These are phyloP conservation scores for Lactarius pseudohatsudake DNA, from an alignment of 768 basidiomycete genomes.

Conservation along the genomic window DNA sequence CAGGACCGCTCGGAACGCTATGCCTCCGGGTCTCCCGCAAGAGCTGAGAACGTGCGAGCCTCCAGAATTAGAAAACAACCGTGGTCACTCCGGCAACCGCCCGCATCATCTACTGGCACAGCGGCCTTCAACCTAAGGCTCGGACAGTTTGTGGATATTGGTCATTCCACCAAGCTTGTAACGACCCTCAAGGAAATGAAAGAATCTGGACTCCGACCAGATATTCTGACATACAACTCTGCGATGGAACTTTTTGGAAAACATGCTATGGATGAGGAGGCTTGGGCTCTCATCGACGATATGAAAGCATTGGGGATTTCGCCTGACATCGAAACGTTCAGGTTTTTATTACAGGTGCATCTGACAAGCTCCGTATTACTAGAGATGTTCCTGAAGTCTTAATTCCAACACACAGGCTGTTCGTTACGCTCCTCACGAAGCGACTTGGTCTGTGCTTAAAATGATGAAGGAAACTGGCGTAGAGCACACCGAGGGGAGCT, in stretches of 20 bases:
- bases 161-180: conserved; percentile 1
- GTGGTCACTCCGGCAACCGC: conserved; percentile 9
- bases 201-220: conserved; percentile 13
- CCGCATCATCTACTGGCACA: background rate
- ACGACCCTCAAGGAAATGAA: conserved; percentile 25
- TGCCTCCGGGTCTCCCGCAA: background rate
- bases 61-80: background rate
- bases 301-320: conserved; percentile 58
- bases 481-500: conserved; percentile 52
- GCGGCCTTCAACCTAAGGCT: conserved; percentile 22
- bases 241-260: conserved; percentile 42
- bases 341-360: conserved; percentile 52
- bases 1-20: conserved; percentile 11
- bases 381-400: conserved; percentile 39
- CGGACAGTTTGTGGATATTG: conserved; percentile 7
- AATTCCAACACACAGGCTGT: conserved; percentile 33
- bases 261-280: conserved; percentile 38
- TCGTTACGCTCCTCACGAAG: conserved; percentile 30
- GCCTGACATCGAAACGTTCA: conserved; percentile 60
- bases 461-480: conserved; percentile 54
- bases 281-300: conserved; percentile 46
- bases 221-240: conserved; percentile 32
- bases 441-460: conserved; percentile 46
- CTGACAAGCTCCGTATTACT: conserved; percentile 31
- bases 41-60: too few species aligned